Evolutionary conservation across 345 rosid genomes (phyloP).

Genomic region (Orychophragmus violaceus): DNA sequence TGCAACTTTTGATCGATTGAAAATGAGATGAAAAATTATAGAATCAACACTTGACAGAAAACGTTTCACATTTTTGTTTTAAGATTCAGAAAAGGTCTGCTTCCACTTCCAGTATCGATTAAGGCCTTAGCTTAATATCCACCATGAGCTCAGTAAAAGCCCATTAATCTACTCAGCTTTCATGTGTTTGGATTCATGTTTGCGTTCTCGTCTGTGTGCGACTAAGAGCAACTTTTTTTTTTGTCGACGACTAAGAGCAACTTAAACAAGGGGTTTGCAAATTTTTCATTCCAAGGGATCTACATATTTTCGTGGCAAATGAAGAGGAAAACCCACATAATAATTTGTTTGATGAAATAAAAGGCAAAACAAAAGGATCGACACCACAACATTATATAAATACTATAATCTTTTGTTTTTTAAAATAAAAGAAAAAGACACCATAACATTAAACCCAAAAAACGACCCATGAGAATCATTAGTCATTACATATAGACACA

Average conservation of each 20-base stretch:
- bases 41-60: neutral
- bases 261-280: neutral
- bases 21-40: neutral
- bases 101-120: neutral
- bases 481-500: slow-evolving; percentile 29
- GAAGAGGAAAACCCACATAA: neutral
- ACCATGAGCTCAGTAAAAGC: neutral
- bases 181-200: neutral
- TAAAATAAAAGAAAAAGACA: neutral
- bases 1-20: neutral
- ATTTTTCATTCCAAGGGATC: too few relatives aligned
- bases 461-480: slow-evolving; percentile 11
- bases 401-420: too few relatives aligned
- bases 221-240: neutral
- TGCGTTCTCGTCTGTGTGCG: neutral
- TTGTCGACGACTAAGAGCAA: neutral
- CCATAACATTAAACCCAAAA: neutral
- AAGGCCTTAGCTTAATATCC: neutral
- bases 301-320: too few relatives aligned
- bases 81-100: neutral
- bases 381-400: neutral
- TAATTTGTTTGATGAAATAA: neutral
- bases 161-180: neutral
- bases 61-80: neutral
- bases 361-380: too few relatives aligned